Percentiles rank a stretch among this genome's conserved stretches.
Conservation (phyloP, 305 asterid species). For the Nicotiana rustica region DNA sequence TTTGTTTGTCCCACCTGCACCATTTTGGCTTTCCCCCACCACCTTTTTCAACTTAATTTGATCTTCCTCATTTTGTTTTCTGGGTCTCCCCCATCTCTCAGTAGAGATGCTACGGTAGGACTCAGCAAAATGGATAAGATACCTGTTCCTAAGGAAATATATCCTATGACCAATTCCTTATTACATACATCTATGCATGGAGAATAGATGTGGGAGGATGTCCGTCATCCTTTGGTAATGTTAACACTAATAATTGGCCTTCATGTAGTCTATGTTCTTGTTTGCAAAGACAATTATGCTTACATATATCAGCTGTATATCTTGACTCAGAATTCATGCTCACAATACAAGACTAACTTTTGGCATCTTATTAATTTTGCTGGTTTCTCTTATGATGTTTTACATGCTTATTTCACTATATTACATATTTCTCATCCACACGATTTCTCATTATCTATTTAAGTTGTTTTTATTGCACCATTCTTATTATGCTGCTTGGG, state of each 20-base stretch:
- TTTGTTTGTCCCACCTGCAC: not conserved
- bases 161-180: not conserved
- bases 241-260: not conserved
- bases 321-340: not conserved
- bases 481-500: not conserved
- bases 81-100: not conserved
- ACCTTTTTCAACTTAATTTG: conserved; percentile 1
- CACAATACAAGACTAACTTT: conserved; percentile 15
- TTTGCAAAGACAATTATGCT: conserved; percentile 2
- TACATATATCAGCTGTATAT: not conserved
- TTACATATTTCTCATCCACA: not conserved
- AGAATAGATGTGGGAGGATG: conserved; percentile 16
- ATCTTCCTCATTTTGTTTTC: conserved; percentile 3
- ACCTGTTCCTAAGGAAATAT: conserved; percentile 13
- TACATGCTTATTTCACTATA: not conserved
- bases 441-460: conserved; percentile 9
- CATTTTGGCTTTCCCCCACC: not conserved
- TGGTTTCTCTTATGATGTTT: conserved; percentile 21
- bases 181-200: not conserved
- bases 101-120: conserved; percentile 20
- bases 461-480: not conserved
- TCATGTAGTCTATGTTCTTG: not conserved
- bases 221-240: conserved; percentile 20
- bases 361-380: not conserved
- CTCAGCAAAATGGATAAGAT: conserved; percentile 7